Base-by-base conservation (phyloP, 345 rosid genomes). In the Rhodomyrtus tomentosa region DNA sequence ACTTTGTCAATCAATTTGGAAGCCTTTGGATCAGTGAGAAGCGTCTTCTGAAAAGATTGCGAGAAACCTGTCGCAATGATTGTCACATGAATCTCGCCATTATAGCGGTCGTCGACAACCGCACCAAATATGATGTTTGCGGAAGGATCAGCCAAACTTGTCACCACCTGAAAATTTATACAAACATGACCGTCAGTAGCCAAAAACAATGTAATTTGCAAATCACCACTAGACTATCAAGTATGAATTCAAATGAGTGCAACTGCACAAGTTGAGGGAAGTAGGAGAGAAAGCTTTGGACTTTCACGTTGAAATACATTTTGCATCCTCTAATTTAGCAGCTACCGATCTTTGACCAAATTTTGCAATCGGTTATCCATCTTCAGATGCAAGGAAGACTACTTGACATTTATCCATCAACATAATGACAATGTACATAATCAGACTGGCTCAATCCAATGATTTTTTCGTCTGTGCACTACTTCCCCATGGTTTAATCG, bases 101-200 rank as follows among this genome's bases (percentile, higher is more conserved):
- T 93, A 91, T 93, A 96, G 6, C 99, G 98, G 68, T 95, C 98
- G 55, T 96, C 99, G 72, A 96, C 98, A 74, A 96, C 99, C 50
- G 98, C 99, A 76, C 99, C 99, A 87, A 96, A 96, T 88, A 95
- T 97, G 87, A 97, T 97, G 93, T 97, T 97, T 50, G 99, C 99
- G 0, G 99, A 94, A 90, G 98, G 98, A 85, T 97, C 99, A 0
- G 99, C 98, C 88, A 97, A 92, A 86, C 99, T 94, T 74, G 99
- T 97, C 62, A 97, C 99, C 4, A 95, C 99, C 99, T 97, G 91
- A 10, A 82, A 84, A 87, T 58, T 27, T 36, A 36, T 29, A 55
- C 55, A n/a, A 36, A 53, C 42, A 27, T 3, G 6, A 11, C 3
- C n/a, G 18, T 22, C 59, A 49, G 6, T 82, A 50, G 20, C 12